Base-by-base conservation (phyloP, 73 alveolate species). In the Paraurostyla sp. region DNA sequence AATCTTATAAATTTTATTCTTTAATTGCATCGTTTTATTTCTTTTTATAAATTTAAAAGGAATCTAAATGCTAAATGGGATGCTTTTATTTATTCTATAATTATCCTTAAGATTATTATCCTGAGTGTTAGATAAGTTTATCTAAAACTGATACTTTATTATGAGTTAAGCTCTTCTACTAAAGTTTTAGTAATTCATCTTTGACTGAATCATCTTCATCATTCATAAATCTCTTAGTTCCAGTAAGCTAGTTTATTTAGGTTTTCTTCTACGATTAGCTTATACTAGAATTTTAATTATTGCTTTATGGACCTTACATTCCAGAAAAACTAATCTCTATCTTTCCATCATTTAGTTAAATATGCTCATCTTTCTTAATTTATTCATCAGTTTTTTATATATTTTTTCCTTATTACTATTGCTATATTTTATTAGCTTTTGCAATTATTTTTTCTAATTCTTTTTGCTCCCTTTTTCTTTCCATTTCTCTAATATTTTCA, bases 391-490 rank as follows among this genome's bases (percentile, higher is more conserved):
- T 22, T 16, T 27, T 60, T 9, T 32, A 6, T 27, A 60, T 16
- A 11, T 2, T 25, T 33, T 22, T 65, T 65, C 58, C 41, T 65
- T 35, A 6, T 40, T 0, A 38, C 82, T 7, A 25, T 7, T 54
- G 49, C 27, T 36, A 32, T 7, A 50, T 1, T 35, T 78, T 78
- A 52, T 54, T 52, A 6, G 86, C 89, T 25, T 45, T 54, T 35
- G 32, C 52, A 4, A 78, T 78, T 58, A 78, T 54, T 52, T 54
- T 78, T 29, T 78, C 80, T 36, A 78, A 60, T 6, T 78, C 89
- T 54, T 78, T 78, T 51, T 78, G 20, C 52, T 78, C 89, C 40
- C 89, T 49, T n/a, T 41, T 59, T 52, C 71, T 78, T 27, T 78
- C 89, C 1, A 23, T 27, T 35, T 78, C 89, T 35, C 76, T 78